These are phyloP conservation scores for Ampelocalamus luodianensis DNA, from an alignment of 176 grass and related monocot species.

Conservation along the genomic window DNA sequence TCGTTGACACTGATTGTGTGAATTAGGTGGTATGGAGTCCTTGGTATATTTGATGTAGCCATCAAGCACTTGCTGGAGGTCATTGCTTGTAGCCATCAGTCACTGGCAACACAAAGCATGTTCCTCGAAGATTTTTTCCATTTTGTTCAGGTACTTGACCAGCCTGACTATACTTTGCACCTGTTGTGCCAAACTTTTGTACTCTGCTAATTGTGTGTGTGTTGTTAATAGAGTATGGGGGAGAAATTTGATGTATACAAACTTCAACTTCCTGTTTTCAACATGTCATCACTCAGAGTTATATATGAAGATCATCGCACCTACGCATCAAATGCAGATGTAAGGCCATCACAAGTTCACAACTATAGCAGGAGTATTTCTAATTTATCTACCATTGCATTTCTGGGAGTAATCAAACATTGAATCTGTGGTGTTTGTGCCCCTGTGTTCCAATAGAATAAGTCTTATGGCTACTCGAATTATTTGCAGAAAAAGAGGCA, in stretches of 20 bases:
- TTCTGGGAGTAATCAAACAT: conserved; percentile 31
- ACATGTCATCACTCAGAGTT: conserved; percentile 84
- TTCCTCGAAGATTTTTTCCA: conserved; percentile 91
- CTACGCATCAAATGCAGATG: conserved; percentile 87
- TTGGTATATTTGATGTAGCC: conserved; percentile 90
- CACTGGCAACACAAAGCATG: conserved; percentile 72
- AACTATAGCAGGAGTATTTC: conserved; percentile 33
- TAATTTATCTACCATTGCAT: conserved; percentile 26
- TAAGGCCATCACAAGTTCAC: conserved; percentile 56
- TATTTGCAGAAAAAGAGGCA: neutral
- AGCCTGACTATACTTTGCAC: conserved; percentile 7
- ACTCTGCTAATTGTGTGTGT: conserved; percentile 39
- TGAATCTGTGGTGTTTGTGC: conserved; percentile 1
- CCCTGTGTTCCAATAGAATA: conserved; percentile 5
- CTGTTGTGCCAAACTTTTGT: conserved; percentile 22
- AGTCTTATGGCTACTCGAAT: neutral
- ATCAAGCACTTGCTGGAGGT: conserved; percentile 96
- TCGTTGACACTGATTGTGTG: conserved; percentile 37
- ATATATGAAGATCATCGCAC: conserved; percentile 92
- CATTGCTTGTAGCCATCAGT: conserved; percentile 92
- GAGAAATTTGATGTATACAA: conserved; percentile 84
- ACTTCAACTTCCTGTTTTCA: conserved; percentile 91
- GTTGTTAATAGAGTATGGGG: conserved; percentile 64
- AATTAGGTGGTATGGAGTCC: conserved; percentile 92
- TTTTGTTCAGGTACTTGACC: conserved; percentile 84